Base-by-base conservation (phyloP, 2,329 filamentous ascomycete species). In the Fusarium temperatum region DNA sequence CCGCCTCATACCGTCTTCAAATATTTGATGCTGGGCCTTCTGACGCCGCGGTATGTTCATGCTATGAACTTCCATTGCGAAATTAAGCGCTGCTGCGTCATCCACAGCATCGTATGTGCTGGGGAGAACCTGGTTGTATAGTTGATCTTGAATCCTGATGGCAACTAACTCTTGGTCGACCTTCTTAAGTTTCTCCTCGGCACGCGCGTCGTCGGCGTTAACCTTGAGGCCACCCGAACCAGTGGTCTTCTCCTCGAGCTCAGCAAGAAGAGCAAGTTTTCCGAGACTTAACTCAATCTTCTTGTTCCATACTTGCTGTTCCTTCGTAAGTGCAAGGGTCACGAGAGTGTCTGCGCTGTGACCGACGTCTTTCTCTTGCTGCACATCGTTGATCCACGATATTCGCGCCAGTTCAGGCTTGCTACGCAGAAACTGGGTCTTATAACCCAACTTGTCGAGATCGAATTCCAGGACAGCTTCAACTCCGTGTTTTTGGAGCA, bases 321-420 rank as follows among this genome's bases (percentile, higher is more conserved):
- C 95, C 61, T 90, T 89, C 56, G 88, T 87, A 26, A 92, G 84
- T 1, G 94, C 95, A 26, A 95, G 87, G 13, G 89, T 85, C 48
- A 93, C 85, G 53, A 99, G 87, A 1, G 91, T 92, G 47, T 90
- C 84, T 10, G 92, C 91, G 17, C 96, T 95, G 63, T 90, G 88
- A 18, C 89, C 86, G 72, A 94, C 94, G 77, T 98, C 91, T 66
- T 91, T 87, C 79, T 96, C 93, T 30, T 89, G 88, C 68, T 91
- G 87, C 13, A 98, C 88, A 80, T 98, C 95, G 80, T 99, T 97
- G 84, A 99, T 97, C 96, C 96, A 99, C 55, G 92, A 91, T 50
- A 99, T 87, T 77, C 94, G 94, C 35, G 92, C 91, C 70, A 94
- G 90, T 70, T 91, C 88, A 0, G 91, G 89, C 72, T 91, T 89